These are phyloP conservation scores for Penicillium paneum DNA, from an alignment of 2,329 filamentous ascomycete genomes.

Conservation along the genomic window DNA sequence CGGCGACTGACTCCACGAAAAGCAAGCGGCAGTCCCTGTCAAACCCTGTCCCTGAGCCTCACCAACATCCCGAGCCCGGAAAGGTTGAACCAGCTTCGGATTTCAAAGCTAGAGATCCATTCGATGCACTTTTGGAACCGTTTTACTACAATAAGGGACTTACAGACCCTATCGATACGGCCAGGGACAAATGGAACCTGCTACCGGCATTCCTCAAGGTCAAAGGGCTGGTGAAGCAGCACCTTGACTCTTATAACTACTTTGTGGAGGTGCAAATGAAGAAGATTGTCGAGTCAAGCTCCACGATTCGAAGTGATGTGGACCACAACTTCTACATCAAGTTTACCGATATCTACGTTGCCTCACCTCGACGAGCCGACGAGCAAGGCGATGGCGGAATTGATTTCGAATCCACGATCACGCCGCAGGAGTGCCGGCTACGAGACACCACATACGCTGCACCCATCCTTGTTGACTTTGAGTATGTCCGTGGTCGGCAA, in stretches of 20 bases:
- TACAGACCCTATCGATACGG: conserved; percentile 67
- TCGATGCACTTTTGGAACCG: conserved; percentile 64
- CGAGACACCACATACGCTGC: conserved; percentile 98
- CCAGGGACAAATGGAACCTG: conserved; percentile 90
- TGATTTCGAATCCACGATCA: conserved; percentile 57
- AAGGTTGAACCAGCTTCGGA: conserved; percentile 19
- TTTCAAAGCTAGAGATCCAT: conserved; percentile 41
- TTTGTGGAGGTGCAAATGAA: conserved; percentile 96
- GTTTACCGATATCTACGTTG: conserved; percentile 87
- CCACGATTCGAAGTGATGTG: conserved; percentile 83
- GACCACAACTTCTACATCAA: conserved; percentile 91
- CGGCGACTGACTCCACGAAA: conserved; percentile 25
- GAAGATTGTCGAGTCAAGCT: conserved; percentile 91
- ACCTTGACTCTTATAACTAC: conserved; percentile 98
- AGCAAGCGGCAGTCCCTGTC: conserved; percentile 30
- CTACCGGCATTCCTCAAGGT: conserved; percentile 97
- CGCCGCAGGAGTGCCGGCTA: conserved; percentile 92
- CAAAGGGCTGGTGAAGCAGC: conserved; percentile 94
- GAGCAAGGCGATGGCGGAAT: conserved; percentile 56
- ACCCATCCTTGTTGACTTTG: conserved; percentile 87
- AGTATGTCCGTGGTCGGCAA: conserved; percentile 78
- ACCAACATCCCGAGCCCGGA: conserved; percentile 16
- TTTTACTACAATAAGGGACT: conserved; percentile 68
- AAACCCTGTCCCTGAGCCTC: conserved; percentile 20
- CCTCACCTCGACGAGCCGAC: conserved; percentile 74